A percentile compares a stretch with the other conserved stretches of the same genome.
phyloP scores from a whole-genome alignment of 345 rosid genomes.

The Lumnitzera littorea region DNA sequence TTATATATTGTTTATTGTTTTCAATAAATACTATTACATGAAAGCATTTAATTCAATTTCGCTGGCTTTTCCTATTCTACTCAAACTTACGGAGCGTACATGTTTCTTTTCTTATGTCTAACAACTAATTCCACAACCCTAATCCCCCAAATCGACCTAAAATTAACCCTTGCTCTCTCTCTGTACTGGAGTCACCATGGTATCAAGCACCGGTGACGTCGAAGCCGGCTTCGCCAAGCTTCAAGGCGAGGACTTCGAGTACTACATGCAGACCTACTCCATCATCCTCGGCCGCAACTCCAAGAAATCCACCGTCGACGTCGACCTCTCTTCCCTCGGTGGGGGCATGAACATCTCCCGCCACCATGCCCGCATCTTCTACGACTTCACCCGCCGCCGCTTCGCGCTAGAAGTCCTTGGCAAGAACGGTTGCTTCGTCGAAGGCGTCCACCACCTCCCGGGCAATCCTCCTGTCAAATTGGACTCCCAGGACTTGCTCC shows the following conservation, averaged over 20 bases:
- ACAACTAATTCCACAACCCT: too few relatives aligned
- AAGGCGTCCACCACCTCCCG: conserved; percentile 96
- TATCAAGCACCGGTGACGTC: conserved; percentile 56
- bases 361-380: conserved; percentile 87
- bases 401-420: conserved; percentile 98
- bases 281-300: conserved; percentile 92
- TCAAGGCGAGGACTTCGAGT: conserved; percentile 96
- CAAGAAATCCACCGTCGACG: conserved; percentile 91
- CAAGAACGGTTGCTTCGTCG: conserved; percentile 92
- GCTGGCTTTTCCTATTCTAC: too few relatives aligned
- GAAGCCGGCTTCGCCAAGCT: conserved; percentile 98
- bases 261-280: conserved; percentile 97
- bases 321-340: conserved; percentile 87
- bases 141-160: too few relatives aligned
- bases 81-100: too few relatives aligned
- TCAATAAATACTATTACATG: too few relatives aligned
- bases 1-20: too few relatives aligned
- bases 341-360: conserved; percentile 99
- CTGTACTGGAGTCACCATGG: conserved; percentile 22
- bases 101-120: too few relatives aligned
- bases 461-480: conserved; percentile 88
- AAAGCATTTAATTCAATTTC: too few relatives aligned
- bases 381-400: conserved; percentile 95
- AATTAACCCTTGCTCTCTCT: too few relatives aligned
- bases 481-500: conserved; percentile 89